These are phyloP conservation scores for Candida alai DNA, from an alignment of 805 yeast species.

Conservation along the genomic window DNA sequence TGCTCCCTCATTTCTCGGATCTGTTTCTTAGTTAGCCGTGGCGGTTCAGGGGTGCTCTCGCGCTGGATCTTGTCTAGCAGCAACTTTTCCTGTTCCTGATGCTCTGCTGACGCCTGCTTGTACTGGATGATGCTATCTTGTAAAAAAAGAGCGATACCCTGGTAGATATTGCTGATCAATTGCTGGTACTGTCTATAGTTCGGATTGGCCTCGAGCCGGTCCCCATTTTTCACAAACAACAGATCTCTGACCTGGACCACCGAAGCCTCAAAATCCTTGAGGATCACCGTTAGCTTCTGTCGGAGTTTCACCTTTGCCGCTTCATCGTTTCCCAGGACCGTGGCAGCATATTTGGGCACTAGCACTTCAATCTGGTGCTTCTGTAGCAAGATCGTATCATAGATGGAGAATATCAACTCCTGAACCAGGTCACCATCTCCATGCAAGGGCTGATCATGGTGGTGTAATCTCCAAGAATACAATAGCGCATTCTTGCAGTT, in stretches of 20 bases:
- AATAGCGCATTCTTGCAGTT: conserved; percentile 64
- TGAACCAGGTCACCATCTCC: background rate
- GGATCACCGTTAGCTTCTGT: conserved; percentile 16
- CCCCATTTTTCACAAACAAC: conserved; percentile 13
- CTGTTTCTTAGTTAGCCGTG: conserved; percentile 44
- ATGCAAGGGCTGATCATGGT: conserved; percentile 2
- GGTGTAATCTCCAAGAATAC: conserved; percentile 39
- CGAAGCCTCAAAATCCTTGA: conserved; percentile 31
- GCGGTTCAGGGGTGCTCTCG: conserved; percentile 10
- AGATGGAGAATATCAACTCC: conserved; percentile 15
- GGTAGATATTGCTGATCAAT: conserved; percentile 50
- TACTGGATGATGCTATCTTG: conserved; percentile 65
- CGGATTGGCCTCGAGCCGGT: conserved; percentile 12
- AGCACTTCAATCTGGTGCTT: conserved; percentile 20
- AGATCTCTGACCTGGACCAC: conserved; percentile 20
- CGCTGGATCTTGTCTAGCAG: conserved; percentile 11
- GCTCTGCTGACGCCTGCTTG: conserved; percentile 52
- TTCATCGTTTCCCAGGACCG: conserved; percentile 12
- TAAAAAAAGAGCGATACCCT: conserved; percentile 53
- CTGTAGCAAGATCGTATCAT: conserved; percentile 17
- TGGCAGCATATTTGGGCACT: conserved; percentile 19
- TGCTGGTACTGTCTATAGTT: conserved; percentile 18
- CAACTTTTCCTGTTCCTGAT: conserved; percentile 28
- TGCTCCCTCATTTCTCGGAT: conserved; percentile 64
- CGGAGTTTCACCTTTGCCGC: conserved; percentile 17